Evolutionary conservation across 345 rosid genomes (phyloP), one percentile per base, ranked within the genome.

Genomic region (Syzygium aromaticum): DNA sequence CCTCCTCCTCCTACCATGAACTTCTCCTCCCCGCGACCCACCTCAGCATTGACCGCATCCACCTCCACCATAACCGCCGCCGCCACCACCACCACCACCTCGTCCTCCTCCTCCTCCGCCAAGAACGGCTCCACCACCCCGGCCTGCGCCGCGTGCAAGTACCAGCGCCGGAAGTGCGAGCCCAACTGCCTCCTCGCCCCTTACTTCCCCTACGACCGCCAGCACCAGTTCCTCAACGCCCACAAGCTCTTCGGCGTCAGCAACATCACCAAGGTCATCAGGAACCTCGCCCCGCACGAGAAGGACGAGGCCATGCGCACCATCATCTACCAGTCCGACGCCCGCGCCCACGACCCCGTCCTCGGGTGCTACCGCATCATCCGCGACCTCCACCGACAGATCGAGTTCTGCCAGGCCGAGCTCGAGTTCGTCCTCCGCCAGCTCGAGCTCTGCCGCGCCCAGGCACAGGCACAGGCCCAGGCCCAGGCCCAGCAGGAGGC

Each of bases 131-230:
- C 85, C 86, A 92, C 94, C 49, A 92, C 94, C 89, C 97, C 94
- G 51, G 98, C 99, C 11, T 98, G 99, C 59, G 99, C 99, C 7
- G 99, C 99, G 5, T 98, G 99, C 93, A 96, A 96, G 90, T 96
- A 95, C 95, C 99, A 95, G 87, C 97, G 99, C 3, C 94, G 96
- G 84, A 95, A 96, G 89, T 98, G 99, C 89, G 93, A 94, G 28
- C 95, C 98, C 17, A 98, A 96, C 91, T 98, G 99, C 93, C 91
- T 96, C 88, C 96, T 96, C 86, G 99, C 99, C 40, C 99, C 99
- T 86, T 98, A 95, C 89, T 98, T 96, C 90, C 99, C 99, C 87
- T 97, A 94, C 22, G 94, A 95, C 84, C 95, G 96, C 84, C 98
- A 93, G 51, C 89, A 94, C 15, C 99, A 96, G 82, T 98, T 98